A percentile compares a stretch with the other conserved stretches of the same genome.
Evolutionary conservation across 805 yeast species (phyloP).

Genomic region (Teunomyces pallodes): DNA sequence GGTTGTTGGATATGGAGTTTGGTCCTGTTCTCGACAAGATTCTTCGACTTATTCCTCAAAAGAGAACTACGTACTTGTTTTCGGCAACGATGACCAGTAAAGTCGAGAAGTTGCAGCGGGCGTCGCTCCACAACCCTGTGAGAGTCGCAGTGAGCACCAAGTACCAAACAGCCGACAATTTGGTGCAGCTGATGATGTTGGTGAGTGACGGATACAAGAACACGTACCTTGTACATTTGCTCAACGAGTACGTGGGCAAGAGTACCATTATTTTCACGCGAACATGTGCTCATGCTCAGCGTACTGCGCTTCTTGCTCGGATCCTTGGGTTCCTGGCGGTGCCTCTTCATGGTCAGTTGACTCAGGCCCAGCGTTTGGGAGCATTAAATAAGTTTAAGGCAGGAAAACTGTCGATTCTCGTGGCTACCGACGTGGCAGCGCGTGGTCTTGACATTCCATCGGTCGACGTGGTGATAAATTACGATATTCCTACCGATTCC

Average conservation of each 20-base stretch:
- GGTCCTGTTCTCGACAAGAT: slow-evolving; percentile 92
- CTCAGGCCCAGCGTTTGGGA: slow-evolving; percentile 82
- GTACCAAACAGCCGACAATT: slow-evolving; percentile 91
- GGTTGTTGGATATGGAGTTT: slow-evolving; percentile 92
- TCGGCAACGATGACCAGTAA: slow-evolving; percentile 98
- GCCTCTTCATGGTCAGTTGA: slow-evolving; percentile 90
- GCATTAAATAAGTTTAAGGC: slow-evolving; percentile 77
- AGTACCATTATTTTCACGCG: slow-evolving; percentile 86
- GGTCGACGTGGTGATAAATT: slow-evolving; percentile 74
- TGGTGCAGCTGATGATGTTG: slow-evolving; percentile 83
- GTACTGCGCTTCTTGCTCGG: slow-evolving; percentile 79
- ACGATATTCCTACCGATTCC: slow-evolving; percentile 80
- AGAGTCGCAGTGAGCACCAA: slow-evolving; percentile 85
- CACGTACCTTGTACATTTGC: slow-evolving; percentile 75
- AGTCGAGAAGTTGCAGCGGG: slow-evolving; percentile 91
- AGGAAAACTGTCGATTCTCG: slow-evolving; percentile 64
- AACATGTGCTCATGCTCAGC: slow-evolving; percentile 93
- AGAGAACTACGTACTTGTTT: slow-evolving; percentile 80
- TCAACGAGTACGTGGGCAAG: slow-evolving; percentile 83
- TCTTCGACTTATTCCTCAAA: slow-evolving; percentile 76
- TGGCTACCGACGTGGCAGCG: slow-evolving; percentile 87
- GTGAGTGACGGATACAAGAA: slow-evolving; percentile 92
- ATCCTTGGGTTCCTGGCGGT: slow-evolving; percentile 83
- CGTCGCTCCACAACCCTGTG: slow-evolving; percentile 85
- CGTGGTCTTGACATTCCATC: slow-evolving; percentile 84